A percentile compares a stretch with the other conserved stretches of the same genome.
Evolutionary conservation across 2,329 filamentous ascomycete species (phyloP).

Genomic region (Fusarium sp.): DNA sequence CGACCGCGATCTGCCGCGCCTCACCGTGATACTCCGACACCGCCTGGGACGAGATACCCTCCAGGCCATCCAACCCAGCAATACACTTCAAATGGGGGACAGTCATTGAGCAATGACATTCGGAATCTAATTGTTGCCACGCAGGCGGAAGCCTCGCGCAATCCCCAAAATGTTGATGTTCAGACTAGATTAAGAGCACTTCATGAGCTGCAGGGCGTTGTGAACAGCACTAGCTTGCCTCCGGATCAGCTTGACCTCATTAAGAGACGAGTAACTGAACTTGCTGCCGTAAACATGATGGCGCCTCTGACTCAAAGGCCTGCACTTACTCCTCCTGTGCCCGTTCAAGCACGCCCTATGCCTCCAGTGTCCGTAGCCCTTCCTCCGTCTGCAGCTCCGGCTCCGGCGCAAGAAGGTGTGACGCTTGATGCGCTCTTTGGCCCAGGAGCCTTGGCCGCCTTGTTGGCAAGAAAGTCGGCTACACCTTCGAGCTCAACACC

Average conservation of each 20-base stretch:
- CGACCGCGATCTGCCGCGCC: slow-evolving; percentile 62
- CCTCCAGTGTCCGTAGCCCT: slow-evolving; percentile 49
- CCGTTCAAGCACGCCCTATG: slow-evolving; percentile 45
- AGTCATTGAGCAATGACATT: slow-evolving; percentile 81
- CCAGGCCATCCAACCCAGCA: slow-evolving; percentile 41
- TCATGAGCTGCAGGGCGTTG: slow-evolving; percentile 77
- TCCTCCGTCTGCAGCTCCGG: slow-evolving; percentile 44
- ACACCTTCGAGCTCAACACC: slow-evolving; percentile 60
- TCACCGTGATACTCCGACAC: slow-evolving; percentile 79
- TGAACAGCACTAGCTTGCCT: slow-evolving; percentile 80
- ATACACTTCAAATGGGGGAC: slow-evolving; percentile 47
- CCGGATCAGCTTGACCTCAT: slow-evolving; percentile 85
- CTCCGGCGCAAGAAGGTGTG: slow-evolving; percentile 48
- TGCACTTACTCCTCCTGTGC: slow-evolving; percentile 50
- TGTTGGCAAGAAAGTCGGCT: slow-evolving; percentile 64
- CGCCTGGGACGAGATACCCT: slow-evolving; percentile 60
- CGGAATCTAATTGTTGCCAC: slow-evolving; percentile 78
- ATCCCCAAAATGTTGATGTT: slow-evolving; percentile 78
- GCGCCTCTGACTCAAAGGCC: slow-evolving; percentile 55
- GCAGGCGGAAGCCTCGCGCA: slow-evolving; percentile 77
- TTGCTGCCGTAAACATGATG: slow-evolving; percentile 71
- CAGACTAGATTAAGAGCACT: slow-evolving; percentile 85
- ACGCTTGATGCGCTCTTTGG: slow-evolving; percentile 69
- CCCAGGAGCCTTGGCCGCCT: slow-evolving; percentile 66
- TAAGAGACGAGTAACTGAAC: slow-evolving; percentile 82